phyloP scores from a whole-genome alignment of 2,329 filamentous ascomycete species.

The Lizonia empirigonia region DNA sequence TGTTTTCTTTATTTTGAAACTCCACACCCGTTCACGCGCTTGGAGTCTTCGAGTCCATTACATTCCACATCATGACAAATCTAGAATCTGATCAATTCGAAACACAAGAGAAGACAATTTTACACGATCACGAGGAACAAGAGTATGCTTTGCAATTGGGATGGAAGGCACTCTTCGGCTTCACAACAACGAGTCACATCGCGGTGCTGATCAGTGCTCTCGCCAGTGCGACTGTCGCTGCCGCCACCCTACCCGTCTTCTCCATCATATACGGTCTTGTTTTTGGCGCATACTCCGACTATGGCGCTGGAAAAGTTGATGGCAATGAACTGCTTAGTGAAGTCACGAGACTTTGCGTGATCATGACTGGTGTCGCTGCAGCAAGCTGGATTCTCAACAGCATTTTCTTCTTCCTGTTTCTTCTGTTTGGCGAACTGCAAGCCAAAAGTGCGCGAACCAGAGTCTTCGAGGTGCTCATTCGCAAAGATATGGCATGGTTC shows the following conservation, averaged over 20 bases:
- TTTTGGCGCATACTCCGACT: constrained; percentile 73
- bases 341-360: constrained; percentile 65
- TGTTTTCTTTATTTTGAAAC: neutral
- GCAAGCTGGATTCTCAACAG: constrained; percentile 71
- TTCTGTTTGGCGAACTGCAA: constrained; percentile 81
- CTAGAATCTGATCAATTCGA: constrained; percentile 16
- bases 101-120: constrained; percentile 21
- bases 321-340: constrained; percentile 59
- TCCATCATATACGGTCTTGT: constrained; percentile 75
- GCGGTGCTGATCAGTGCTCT: constrained; percentile 61
- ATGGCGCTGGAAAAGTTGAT: constrained; percentile 61
- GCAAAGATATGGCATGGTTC: constrained; percentile 81
- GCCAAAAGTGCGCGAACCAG: constrained; percentile 67
- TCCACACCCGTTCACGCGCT: constrained; percentile 1
- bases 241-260: constrained; percentile 67
- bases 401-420: constrained; percentile 71
- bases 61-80: constrained; percentile 23
- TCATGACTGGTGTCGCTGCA: constrained; percentile 67
- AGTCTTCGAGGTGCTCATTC: constrained; percentile 72
- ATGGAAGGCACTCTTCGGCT: constrained; percentile 71
- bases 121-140: constrained; percentile 26
- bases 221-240: constrained; percentile 62
- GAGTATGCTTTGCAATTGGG: constrained; percentile 27
- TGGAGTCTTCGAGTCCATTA: neutral
- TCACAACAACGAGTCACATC: constrained; percentile 68